Base-by-base conservation (phyloP, 2,329 filamentous ascomycete species). In the Sporothrix euskadiensis region DNA sequence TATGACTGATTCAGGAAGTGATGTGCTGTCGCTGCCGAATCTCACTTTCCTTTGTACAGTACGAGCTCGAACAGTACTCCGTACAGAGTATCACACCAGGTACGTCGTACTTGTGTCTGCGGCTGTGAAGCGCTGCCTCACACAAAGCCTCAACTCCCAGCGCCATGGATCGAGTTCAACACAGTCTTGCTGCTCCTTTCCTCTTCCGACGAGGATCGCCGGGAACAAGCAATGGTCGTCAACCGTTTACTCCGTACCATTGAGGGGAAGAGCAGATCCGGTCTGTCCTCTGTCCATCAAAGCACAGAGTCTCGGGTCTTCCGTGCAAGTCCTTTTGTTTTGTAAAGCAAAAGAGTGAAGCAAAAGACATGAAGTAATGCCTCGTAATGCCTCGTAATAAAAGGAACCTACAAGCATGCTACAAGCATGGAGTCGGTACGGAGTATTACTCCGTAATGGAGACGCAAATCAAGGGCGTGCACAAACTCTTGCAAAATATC, bases 41-140 rank as follows among this genome's bases (percentile, higher is more conserved):
- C 35, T 35, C 35, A 35, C 35, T 35, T 35, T 35, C 26, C 26
- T 26, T 35, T 35, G 35, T 8, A 5, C 35, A 35, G 59, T 3
- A 44, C 8, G 26, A 26, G 26, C 26, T 26, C 26, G 26, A 26
- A 26, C 26, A 26, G 26, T 26, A n/a, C n/a, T n/a, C n/a, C n/a
- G n/a, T n/a, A 41, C 39, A 26, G 39, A 44, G 41, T 49, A 12
- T 19, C 19, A 49, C 57, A 32, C 16, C 32, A 41, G 7, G 35
- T 4, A 14, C 52, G 26, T 26, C 26, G 26, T 26, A 14, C 52
- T 22, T 22, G 52, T 16, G 10, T 65, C 9, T 47, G 61, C 61
- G 61, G 39, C 61, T 66, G 39, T 66, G 61, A 66, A 65, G 61
- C 61, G 61, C 61, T 61, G 39, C 32, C 57, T 39, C 57, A 39